Conservation (phyloP, 495 filamentous ascomycete species). For the Thermochaetoides thermophila region DNA sequence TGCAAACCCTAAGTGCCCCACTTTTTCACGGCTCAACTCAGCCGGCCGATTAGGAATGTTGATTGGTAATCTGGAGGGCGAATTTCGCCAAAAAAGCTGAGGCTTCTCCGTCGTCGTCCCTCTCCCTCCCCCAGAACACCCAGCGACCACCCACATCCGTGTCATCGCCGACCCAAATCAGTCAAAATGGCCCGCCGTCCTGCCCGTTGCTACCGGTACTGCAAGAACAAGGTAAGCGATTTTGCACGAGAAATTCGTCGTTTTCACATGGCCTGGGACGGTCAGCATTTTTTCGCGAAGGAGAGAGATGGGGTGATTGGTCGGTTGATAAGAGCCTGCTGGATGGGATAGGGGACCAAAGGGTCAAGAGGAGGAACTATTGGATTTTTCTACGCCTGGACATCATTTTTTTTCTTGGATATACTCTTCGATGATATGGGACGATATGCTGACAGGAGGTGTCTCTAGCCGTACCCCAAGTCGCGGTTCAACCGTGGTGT, state of each 20-base stretch:
- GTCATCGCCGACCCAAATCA: conserved; percentile 37
- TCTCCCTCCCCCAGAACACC: conserved; percentile 25
- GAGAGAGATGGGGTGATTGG: conserved; percentile 1
- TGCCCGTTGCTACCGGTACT: conserved; percentile 99
- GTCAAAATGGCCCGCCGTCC: conserved; percentile 96
- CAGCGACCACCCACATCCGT: conserved; percentile 22
- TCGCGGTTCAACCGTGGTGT: conserved; percentile 99
- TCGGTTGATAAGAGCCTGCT: no score
- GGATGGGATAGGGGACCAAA: no score
- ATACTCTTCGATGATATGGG: no score
- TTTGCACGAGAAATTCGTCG: conserved; percentile 4
- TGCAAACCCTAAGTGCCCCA: conserved; percentile 31
- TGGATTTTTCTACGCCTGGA: no score
- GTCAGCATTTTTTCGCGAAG: conserved; percentile 1
- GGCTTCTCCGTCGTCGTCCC: conserved; percentile 18
- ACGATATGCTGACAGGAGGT: conserved; percentile 22
- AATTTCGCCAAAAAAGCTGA: conserved; percentile 27
- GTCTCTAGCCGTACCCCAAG: conserved; percentile 83
- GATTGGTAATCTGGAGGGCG: conserved; percentile 21
- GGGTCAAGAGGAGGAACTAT: no score
- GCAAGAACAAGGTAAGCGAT: conserved; percentile 95
- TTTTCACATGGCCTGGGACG: no score
- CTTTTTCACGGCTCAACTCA: conserved; percentile 8
- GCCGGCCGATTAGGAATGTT: conserved; percentile 12
- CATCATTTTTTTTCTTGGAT: no score